Percentiles rank a stretch among this genome's conserved stretches.
These are phyloP conservation scores for Stylosanthes scabra DNA, from an alignment of 331 rosid genomes.

Conservation along the genomic window DNA sequence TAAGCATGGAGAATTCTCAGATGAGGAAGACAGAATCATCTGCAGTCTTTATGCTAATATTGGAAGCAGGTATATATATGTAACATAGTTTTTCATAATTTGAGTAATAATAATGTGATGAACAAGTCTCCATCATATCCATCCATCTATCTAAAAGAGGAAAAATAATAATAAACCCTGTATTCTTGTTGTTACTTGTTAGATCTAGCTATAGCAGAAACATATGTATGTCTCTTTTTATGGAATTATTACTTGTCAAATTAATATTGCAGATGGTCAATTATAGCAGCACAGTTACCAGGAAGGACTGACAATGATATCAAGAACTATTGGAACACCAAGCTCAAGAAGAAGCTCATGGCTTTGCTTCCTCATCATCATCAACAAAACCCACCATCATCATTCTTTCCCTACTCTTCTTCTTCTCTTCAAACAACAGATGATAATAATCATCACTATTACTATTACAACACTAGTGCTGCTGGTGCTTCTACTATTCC, in stretches of 20 bases:
- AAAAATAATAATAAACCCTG: no score
- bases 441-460: slow-evolving; percentile 31
- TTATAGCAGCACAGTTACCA: slow-evolving; percentile 86
- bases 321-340: slow-evolving; percentile 95
- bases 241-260: no score
- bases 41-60: slow-evolving; percentile 81
- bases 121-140: no score
- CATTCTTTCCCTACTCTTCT: slow-evolving; percentile 45
- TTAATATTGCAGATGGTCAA: slow-evolving; percentile 91
- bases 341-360: slow-evolving; percentile 87
- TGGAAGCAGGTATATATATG: slow-evolving; percentile 77
- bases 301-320: slow-evolving; percentile 98
- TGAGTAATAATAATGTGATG: no score
- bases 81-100: no score
- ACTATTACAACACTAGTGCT: slow-evolving; percentile 17
- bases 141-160: no score
- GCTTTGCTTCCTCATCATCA: slow-evolving; percentile 48
- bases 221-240: no score
- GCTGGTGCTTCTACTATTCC: no score
- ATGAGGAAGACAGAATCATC: slow-evolving; percentile 89
- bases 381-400: slow-evolving; percentile 44
- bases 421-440: slow-evolving; percentile 35
- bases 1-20: slow-evolving; percentile 92
- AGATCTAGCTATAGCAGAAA: no score
- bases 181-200: no score